Evolutionary conservation across 2,329 filamentous ascomycete species (phyloP), one percentile per base, ranked within the genome.

Genomic region (Phaeosphaeria sp.): DNA sequence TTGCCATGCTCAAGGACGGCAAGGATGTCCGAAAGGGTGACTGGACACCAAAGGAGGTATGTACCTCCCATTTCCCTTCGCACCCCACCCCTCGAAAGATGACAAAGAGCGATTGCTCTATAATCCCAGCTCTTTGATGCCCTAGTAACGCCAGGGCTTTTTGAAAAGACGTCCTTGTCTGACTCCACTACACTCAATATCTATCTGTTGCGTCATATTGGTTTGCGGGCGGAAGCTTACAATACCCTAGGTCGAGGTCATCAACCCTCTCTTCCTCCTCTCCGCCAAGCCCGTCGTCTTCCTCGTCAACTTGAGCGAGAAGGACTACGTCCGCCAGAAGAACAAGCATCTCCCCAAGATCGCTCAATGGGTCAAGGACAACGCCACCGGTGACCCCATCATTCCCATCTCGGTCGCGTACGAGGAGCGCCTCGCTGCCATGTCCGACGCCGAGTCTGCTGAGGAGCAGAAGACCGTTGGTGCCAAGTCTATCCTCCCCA

Each of bases 61-160:
- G 90, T 79, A 55, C 45, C 15, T 60, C 56, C 48, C 30, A 60
- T 63, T 71, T 51, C 33, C 30, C 30, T 36, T 13, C 61, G 47
- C 25, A 9, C 9, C 33, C 51, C 51, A 45, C 54, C 68, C 62
- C 69, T 87, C 82, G 78, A 72, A 89, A 97, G 95, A 98, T 98
- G 95, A 98, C 89, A 90, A 96, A 97, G 90, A 95, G 93, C 92
- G 89, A 86, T 84, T 86, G 91, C 92, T 93, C 91, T 86, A 84
- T 91, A 93, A 96, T 92, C 95, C 95, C 95, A 99, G 95, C 95
- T 99, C 95, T 91, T 97, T 90, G 94, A 98, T 89, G 86, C 87
- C 90, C 91, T 88, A 86, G 81, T 78, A 82, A 86, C 83, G 91
- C 88, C 84, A 90, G 92, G 90, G 85, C 84, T 85, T 87, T 88